phyloP scores from a whole-genome alignment of 148 eudicot species.

The Arctostaphylos glauca region DNA sequence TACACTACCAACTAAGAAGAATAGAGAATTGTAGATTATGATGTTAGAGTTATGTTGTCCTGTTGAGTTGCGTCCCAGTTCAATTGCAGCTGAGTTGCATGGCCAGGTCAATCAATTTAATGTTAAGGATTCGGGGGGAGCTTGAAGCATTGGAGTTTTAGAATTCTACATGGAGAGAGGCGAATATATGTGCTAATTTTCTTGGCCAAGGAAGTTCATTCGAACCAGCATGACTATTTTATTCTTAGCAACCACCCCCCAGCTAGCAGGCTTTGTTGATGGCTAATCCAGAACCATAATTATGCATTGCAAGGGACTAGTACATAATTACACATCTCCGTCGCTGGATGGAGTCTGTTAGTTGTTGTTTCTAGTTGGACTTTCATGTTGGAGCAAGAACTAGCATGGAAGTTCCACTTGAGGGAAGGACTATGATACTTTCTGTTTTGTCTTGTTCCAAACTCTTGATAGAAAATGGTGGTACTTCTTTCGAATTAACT shows the following conservation, averaged over 20 bases:
- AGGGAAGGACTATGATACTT: too few species aligned
- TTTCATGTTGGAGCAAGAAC: too few species aligned
- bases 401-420: too few species aligned
- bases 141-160: neutral
- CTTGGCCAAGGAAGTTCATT: neutral
- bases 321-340: neutral
- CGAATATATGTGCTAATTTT: neutral
- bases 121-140: neutral
- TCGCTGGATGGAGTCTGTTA: neutral
- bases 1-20: neutral
- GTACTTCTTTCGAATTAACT: neutral
- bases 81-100: neutral
- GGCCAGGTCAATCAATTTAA: neutral
- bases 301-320: neutral
- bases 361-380: too few species aligned
- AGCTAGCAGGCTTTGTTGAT: neutral
- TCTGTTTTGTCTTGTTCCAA: neutral
- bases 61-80: neutral
- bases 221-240: neutral
- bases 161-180: neutral
- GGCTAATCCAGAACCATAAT: neutral
- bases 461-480: neutral
- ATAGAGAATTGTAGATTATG: neutral
- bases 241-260: neutral
- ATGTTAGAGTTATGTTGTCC: neutral